Evolutionary conservation across 192 early-diverging fungal species (phyloP), one percentile per base, ranked within the genome.

Genomic region (Haplosporangium gracile): DNA sequence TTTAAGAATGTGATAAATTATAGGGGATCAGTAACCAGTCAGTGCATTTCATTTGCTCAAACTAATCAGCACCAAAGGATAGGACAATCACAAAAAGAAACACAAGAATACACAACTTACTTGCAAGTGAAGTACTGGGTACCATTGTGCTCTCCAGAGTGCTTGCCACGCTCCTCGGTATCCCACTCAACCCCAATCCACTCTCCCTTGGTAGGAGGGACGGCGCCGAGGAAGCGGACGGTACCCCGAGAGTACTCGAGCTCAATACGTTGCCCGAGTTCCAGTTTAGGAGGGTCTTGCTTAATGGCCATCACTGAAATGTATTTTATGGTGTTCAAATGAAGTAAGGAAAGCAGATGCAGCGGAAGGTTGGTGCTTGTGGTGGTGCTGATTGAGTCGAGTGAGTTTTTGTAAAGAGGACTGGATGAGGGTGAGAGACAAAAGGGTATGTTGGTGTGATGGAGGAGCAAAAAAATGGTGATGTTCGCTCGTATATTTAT

Each of bases 171-270:
- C 26, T 73, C 72, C 16, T 80, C 79, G 82, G 91, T 88, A 74
- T 94, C 93, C 93, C 93, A 94, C 77, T 94, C 92, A 24, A 94
- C 87, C 15, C 93, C 93, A 38, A 93, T 74, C 93, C 93, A 94
- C 32, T 91, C 89, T 45, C 91, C 90, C 16, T 82, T 83, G 32
- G 90, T 90, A 13, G 73, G 60, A 4, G 85, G 71, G 13, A 93
- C 88, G 4, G 82, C 68, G 22, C 93, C 93, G 76, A 91, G 82
- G 55, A 87, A 93, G 63, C 89, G 88, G 24, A 93, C 75, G 0
- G 92, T 93, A 0, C 90, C 91, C 4, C 79, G 53, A 69, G 83
- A 68, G 40, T 85, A 39, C 16, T 87, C 90, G 4, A 89, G 55
- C 72, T 90, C 90, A 36, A 93, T 85, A 22, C 92, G 88, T 36